These are phyloP conservation scores for Suillus americanus DNA, from an alignment of 768 basidiomycete genomes.

Conservation along the genomic window DNA sequence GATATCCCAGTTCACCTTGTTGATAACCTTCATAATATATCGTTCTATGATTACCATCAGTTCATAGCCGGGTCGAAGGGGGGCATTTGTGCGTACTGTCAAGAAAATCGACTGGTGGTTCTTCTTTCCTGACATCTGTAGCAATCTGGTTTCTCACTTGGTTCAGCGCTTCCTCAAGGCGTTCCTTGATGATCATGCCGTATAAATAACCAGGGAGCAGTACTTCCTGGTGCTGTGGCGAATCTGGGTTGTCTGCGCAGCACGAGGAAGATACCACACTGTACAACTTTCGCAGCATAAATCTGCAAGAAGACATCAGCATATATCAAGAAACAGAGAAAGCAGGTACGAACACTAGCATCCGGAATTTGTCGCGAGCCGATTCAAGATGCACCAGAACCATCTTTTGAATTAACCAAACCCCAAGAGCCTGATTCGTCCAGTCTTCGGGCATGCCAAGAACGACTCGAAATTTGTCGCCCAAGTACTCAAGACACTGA, in stretches of 20 bases:
- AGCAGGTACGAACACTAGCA: conserved; percentile 73
- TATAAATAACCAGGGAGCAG: conserved; percentile 91
- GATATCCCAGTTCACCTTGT: conserved; percentile 87
- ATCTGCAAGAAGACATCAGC: conserved; percentile 49
- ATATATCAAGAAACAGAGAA: background rate
- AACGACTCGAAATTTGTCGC: conserved; percentile 95
- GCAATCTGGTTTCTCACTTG: conserved; percentile 68
- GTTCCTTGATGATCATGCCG: conserved; percentile 97
- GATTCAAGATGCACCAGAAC: conserved; percentile 87
- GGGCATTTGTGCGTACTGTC: conserved; percentile 59
- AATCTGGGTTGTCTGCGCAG: conserved; percentile 96
- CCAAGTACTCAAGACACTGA: conserved; percentile 92
- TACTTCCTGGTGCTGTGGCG: conserved; percentile 97
- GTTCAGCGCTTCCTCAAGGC: conserved; percentile 86
- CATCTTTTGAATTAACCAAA: conserved; percentile 80
- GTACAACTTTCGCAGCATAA: conserved; percentile 97
- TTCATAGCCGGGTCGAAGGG: conserved; percentile 2
- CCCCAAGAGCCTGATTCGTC: conserved; percentile 79
- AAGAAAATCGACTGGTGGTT: conserved; percentile 78
- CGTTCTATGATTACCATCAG: conserved; percentile 48
- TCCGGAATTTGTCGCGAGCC: conserved; percentile 90
- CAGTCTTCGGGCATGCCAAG: conserved; percentile 91
- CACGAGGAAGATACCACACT: conserved; percentile 87
- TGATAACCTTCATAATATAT: conserved; percentile 75
- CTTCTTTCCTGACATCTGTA: conserved; percentile 74